Percentiles rank a stretch among this genome's conserved stretches.
Conservation (phyloP, 805 yeast species). For the Lachancea sp. region DNA sequence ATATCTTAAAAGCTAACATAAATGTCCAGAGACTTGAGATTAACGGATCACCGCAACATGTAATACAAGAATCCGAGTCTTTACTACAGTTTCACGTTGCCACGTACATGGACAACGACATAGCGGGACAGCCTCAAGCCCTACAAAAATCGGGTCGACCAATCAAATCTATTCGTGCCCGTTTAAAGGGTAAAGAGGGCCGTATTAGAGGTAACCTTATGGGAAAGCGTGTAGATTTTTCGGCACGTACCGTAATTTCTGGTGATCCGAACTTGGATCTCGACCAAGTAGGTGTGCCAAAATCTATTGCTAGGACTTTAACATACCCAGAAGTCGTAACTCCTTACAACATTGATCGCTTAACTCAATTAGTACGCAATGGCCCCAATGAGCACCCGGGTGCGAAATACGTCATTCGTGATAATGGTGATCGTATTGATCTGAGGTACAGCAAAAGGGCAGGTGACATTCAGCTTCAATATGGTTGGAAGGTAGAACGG, state of each 20-base stretch:
- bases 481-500: constrained; percentile 99
- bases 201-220: constrained; percentile 96
- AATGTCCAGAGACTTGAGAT: constrained; percentile 95
- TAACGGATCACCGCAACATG: constrained; percentile 99
- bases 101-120: constrained; percentile 98
- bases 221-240: constrained; percentile 99
- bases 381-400: constrained; percentile 99
- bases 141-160: constrained; percentile 98
- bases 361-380: constrained; percentile 89
- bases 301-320: constrained; percentile 89
- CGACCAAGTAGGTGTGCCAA: constrained; percentile 98
- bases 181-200: constrained; percentile 98
- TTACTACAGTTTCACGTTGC: constrained; percentile 96
- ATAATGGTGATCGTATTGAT: constrained; percentile 98
- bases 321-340: constrained; percentile 97
- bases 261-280: constrained; percentile 98
- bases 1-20: constrained; percentile 91
- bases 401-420: constrained; percentile 96
- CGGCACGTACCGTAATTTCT: constrained; percentile 98
- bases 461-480: constrained; percentile 95
- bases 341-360: constrained; percentile 89
- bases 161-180: constrained; percentile 96
- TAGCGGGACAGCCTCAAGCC: constrained; percentile 99
- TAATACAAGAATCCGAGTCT: constrained; percentile 92
- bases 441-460: constrained; percentile 95